Base-by-base conservation (phyloP, 805 yeast genomes). In the Metschnikowia continentalis region DNA sequence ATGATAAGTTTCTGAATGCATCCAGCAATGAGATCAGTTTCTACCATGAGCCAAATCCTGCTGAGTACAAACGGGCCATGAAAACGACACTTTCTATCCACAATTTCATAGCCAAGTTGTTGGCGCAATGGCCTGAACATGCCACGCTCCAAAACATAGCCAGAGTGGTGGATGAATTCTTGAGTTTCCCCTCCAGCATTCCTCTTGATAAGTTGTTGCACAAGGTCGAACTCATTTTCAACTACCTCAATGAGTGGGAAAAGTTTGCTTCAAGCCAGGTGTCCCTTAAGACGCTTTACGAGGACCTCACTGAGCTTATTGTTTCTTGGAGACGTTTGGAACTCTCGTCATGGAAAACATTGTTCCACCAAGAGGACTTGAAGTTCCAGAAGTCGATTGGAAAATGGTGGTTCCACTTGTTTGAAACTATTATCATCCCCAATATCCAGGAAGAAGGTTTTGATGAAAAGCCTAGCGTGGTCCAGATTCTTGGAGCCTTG, bases 301-400 rank as follows among this genome's bases (percentile, higher is more conserved):
- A 81, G 38, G 74, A 77, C 13, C 67, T 89, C 32, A 83, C 96
- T 0, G 61, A 68, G 0, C 69, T 91, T 53, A 87, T 94, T 56
- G 91, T 94, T 3, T 76, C 87, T 0, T 94, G 99, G 99, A 82
- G 99, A 73, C 81, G 81, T 59, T 66, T 91, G 37, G 99, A 94
- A 65, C 76, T 94, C 43, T 75, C 85, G 0, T 84, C 96, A 1
- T 94, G 98, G 97, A 83, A 83, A 46, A 73, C 83, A 2, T 73
- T 94, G 42, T 86, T 94, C 61, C 73, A 68, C 7, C 77, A 80
- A 51, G 96, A 90, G 63, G 86, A 82, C 46, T 55, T 60, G 15
- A 68, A 69, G 0, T 60, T 79, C 17, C 75, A 77, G 50, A 72
- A 71, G 42, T 73, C 67, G 6, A 69, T 84, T 43, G 90, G 95